These are phyloP conservation scores for Gaertneriomyces sp. DNA, from an alignment of 192 early-diverging fungal genomes.

Conservation along the genomic window DNA sequence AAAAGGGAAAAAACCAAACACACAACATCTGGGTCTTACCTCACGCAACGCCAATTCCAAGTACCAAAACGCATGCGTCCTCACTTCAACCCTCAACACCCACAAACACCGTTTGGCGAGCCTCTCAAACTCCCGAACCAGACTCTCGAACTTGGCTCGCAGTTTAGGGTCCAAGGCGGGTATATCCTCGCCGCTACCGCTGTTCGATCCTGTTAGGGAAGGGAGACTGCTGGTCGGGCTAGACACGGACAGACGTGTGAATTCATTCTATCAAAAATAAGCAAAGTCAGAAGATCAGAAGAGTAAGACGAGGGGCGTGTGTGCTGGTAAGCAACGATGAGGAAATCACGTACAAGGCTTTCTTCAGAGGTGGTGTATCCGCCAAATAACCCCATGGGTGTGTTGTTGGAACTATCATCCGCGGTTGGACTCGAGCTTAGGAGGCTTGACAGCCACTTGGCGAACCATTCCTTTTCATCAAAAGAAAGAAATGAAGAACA, in stretches of 20 bases:
- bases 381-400: no score
- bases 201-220: background rate
- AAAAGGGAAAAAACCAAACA: no score
- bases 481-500: constrained; percentile 20
- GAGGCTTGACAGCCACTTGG: constrained; percentile 5
- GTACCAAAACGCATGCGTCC: constrained; percentile 81
- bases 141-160: constrained; percentile 27
- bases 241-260: constrained; percentile 14
- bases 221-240: constrained; percentile 3
- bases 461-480: constrained; percentile 1
- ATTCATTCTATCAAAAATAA: constrained; percentile 10
- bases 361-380: no score
- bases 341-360: no score
- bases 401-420: constrained; percentile 10
- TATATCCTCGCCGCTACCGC: background rate
- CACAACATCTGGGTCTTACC: no score
- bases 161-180: background rate
- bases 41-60: constrained; percentile 87
- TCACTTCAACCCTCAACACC: constrained; percentile 76
- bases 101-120: constrained; percentile 78
- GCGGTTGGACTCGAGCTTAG: background rate
- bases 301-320: constrained; percentile 15
- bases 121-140: constrained; percentile 60
- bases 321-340: no score
- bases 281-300: constrained; percentile 13